These are phyloP conservation scores for Gymnopilus junonius DNA, from an alignment of 768 basidiomycete species.

Conservation along the genomic window DNA sequence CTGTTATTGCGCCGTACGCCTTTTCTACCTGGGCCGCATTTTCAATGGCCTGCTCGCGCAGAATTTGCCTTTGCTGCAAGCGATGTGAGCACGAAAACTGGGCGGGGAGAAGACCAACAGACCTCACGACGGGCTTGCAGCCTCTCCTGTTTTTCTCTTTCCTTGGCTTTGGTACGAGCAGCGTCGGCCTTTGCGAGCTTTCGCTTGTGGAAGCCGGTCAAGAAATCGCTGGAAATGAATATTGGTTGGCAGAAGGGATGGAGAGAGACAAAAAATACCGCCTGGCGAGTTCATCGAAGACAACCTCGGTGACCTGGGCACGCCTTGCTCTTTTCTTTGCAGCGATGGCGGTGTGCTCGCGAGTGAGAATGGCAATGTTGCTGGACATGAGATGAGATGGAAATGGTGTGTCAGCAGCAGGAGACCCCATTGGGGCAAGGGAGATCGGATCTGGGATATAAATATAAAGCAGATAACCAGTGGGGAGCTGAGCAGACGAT, in stretches of 20 bases:
- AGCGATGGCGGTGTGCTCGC: constrained; percentile 63
- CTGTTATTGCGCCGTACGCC: constrained; percentile 62
- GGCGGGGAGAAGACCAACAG: constrained; percentile 21
- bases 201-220: constrained; percentile 94
- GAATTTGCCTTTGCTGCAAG: constrained; percentile 72
- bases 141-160: constrained; percentile 78
- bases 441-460: constrained; percentile 22
- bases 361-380: constrained; percentile 57
- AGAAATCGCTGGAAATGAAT: constrained; percentile 66
- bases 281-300: constrained; percentile 88
- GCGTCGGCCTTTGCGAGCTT: constrained; percentile 85
- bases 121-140: constrained; percentile 82
- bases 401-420: constrained; percentile 27
- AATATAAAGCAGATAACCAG: constrained; percentile 13
- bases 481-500: constrained; percentile 2
- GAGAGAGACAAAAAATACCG: constrained; percentile 45
- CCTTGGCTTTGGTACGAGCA: constrained; percentile 70
- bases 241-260: constrained; percentile 17
- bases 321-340: constrained; percentile 69
- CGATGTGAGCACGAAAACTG: constrained; percentile 16
- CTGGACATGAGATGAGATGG: constrained; percentile 30
- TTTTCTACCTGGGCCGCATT: constrained; percentile 81
- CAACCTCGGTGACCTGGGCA: constrained; percentile 75
- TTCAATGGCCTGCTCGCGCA: constrained; percentile 76
- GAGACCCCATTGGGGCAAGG: constrained; percentile 14